Evolutionary conservation across 75 land plant species (phyloP).

Genomic region (Selaginella tamariscina): DNA sequence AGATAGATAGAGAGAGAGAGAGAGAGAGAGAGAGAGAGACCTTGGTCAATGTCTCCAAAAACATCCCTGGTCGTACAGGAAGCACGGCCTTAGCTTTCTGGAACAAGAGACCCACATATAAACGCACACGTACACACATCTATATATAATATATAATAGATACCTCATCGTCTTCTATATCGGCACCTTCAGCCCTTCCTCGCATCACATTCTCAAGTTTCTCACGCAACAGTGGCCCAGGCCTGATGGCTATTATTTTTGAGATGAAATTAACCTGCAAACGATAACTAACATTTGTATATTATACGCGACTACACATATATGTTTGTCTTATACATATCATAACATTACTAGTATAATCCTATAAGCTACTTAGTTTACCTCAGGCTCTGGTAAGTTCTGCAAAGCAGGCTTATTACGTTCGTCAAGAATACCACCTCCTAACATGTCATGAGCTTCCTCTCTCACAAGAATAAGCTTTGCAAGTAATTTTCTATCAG

Average conservation of each 20-base stretch:
- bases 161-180: slow-evolving; percentile 25
- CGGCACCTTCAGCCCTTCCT: slow-evolving; percentile 89
- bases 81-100: slow-evolving; percentile 29
- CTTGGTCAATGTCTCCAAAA: slow-evolving; percentile 89
- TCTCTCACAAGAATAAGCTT: slow-evolving; percentile 93
- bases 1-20: not conserved
- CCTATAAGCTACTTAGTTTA: slow-evolving; percentile 15
- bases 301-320: too few species aligned
- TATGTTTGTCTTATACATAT: too few species aligned
- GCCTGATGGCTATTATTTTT: slow-evolving; percentile 70
- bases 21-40: slow-evolving; percentile 20
- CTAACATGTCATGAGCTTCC: slow-evolving; percentile 92
- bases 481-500: slow-evolving; percentile 73
- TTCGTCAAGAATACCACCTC: slow-evolving; percentile 92
- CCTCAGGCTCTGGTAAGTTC: slow-evolving; percentile 87
- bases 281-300: not conserved
- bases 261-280: slow-evolving; percentile 82
- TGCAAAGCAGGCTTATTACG: slow-evolving; percentile 63
- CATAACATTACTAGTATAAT: slow-evolving; percentile 5
- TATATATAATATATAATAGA: not conserved
- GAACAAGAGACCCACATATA: not conserved
- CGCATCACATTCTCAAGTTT: slow-evolving; percentile 73
- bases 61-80: slow-evolving; percentile 97
- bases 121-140: not conserved
- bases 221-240: slow-evolving; percentile 58